Evolutionary conservation across 2,329 filamentous ascomycete species (phyloP), one percentile per base, ranked within the genome.

Genomic region (Ampelomyces quisqualis): DNA sequence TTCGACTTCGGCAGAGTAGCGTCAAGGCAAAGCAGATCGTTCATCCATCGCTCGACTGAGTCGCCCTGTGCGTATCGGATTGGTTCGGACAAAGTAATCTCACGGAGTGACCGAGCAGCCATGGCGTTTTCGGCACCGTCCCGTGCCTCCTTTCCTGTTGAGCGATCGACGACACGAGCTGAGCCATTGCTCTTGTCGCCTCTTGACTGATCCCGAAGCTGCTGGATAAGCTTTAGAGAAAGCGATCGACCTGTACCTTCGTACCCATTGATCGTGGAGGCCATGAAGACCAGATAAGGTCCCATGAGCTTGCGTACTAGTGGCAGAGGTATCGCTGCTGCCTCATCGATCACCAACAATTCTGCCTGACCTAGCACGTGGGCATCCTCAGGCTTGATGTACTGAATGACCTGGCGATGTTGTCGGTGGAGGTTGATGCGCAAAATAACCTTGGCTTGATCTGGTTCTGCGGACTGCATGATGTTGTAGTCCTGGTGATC

Each of bases 361-460:
- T 98, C 93, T 3, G 93, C 93, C 68, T 98, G 93, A 18, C 93
- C 93, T 2, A 98, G 76, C 14, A 94, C 89, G 65, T 98, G 91
- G 2, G 90, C 85, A 71, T 98, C 93, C 70, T 98, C 90, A 0
- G 93, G 94, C 54, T 94, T 86, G 53, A 98, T 96, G 66, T 98
- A 98, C 69, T 98, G 93, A 34, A 98, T 98, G 0, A 93, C 97
- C 70, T 98, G 93, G 30, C 93, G 83, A 72, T 98, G 93, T 60
- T 94, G 85, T 49, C 90, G 79, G 73, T 97, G 90, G 34, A 98
- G 84, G 70, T 98, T 97, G 53, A 98, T 93, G 37, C 93, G 80
- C 14, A 98, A 93, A 62, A 98, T 95, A 3, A 93, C 93, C 74
- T 98, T 98, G 77, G 97, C 96, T 75, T 97, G 96, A 55, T 96